Evolutionary conservation across 495 filamentous ascomycete genomes (phyloP).

Genomic region (Tuber umbilicatum): DNA sequence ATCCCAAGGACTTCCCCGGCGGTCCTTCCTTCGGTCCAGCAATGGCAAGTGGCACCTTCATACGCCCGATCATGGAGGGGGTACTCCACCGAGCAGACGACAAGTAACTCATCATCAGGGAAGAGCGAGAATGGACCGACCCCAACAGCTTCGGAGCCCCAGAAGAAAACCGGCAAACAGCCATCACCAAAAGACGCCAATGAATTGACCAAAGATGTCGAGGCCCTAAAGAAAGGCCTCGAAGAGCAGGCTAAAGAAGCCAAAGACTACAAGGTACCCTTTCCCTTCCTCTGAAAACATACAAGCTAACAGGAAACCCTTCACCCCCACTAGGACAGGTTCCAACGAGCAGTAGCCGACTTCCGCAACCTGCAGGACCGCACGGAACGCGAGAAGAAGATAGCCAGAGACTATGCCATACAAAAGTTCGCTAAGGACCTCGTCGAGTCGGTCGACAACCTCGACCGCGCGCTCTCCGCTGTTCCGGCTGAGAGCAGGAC

Average conservation of each 20-base stretch:
- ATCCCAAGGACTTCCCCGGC: slow-evolving; percentile 7
- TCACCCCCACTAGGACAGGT: slow-evolving; percentile 64
- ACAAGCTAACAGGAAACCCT: slow-evolving; percentile 11
- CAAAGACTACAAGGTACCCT: slow-evolving; percentile 74
- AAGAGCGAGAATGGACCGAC: slow-evolving; percentile 10
- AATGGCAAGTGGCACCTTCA: slow-evolving; percentile 20
- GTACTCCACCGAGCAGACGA: slow-evolving; percentile 14
- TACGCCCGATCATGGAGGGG: slow-evolving; percentile 9
- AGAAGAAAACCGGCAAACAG: not conserved
- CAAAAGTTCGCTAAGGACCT: slow-evolving; percentile 91
- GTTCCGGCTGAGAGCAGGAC: slow-evolving; percentile 68
- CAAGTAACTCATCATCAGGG: not conserved
- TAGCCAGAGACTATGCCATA: slow-evolving; percentile 84
- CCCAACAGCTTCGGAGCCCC: not conserved
- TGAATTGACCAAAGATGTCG: slow-evolving; percentile 29
- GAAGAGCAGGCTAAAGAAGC: slow-evolving; percentile 79
- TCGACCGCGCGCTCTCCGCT: slow-evolving; percentile 78
- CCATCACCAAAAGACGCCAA: slow-evolving; percentile 16
- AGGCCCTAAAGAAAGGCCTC: slow-evolving; percentile 57
- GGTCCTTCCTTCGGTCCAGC: slow-evolving; percentile 12
- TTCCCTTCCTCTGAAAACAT: not conserved
- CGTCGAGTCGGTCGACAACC: slow-evolving; percentile 89
- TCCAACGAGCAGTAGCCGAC: slow-evolving; percentile 84
- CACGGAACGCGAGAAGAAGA: slow-evolving; percentile 80
- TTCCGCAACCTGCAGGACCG: slow-evolving; percentile 96